These are phyloP conservation scores for Neurospora pannonica DNA, from an alignment of 495 filamentous ascomycete species.

Conservation along the genomic window DNA sequence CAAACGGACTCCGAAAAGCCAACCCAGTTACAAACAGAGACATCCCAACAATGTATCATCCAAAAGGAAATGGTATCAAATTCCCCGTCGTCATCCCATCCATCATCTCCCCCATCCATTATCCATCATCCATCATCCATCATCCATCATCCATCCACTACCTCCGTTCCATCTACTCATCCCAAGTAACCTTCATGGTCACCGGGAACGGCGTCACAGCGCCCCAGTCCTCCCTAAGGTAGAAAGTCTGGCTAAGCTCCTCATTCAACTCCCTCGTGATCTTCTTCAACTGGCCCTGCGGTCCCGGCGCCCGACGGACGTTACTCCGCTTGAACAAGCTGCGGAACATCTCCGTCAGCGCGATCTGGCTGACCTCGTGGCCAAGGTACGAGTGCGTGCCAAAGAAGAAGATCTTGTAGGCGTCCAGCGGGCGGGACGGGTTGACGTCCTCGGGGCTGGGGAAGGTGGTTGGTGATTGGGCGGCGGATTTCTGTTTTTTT, in stretches of 20 bases:
- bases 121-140: neutral
- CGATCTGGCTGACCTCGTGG: conserved; percentile 49
- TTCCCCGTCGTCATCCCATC: neutral
- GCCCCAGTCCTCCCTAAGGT: conserved; percentile 67
- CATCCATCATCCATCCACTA: neutral
- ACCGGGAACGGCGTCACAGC: conserved; percentile 65
- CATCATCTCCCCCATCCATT: neutral
- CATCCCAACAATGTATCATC: neutral
- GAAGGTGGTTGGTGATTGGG: conserved; percentile 53
- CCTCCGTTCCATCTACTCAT: conserved; percentile 12
- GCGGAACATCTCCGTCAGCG: conserved; percentile 58
- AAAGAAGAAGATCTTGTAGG: conserved; percentile 58
- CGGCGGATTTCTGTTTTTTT: conserved; percentile 47
- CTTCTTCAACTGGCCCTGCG: conserved; percentile 66
- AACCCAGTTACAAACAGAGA: neutral
- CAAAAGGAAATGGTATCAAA: neutral
- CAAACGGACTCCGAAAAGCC: neutral
- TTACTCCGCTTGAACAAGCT: conserved; percentile 52
- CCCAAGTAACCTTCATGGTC: conserved; percentile 50
- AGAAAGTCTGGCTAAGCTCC: conserved; percentile 52
- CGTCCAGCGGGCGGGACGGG: conserved; percentile 55
- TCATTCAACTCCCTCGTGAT: conserved; percentile 49
- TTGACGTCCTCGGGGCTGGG: conserved; percentile 58
- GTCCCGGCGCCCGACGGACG: conserved; percentile 60
- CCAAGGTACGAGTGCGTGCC: conserved; percentile 57